A percentile compares a stretch with the other conserved stretches of the same genome.
phyloP scores from a whole-genome alignment of 257 asterid species.

The Parsonsia alboflavescens region DNA sequence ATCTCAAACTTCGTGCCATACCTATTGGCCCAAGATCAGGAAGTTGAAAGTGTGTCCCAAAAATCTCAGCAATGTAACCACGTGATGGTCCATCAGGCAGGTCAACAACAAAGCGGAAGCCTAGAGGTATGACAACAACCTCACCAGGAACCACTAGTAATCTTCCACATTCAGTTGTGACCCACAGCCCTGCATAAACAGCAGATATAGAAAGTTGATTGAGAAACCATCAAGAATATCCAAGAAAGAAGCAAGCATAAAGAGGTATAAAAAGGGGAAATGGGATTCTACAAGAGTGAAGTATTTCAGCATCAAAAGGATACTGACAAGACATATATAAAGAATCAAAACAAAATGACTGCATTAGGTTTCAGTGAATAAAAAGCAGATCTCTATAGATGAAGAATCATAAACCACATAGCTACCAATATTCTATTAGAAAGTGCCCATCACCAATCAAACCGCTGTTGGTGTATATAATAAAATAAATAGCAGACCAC shows the following conservation, averaged over 20 bases:
- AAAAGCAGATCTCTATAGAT: neutral
- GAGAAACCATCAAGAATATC: neutral
- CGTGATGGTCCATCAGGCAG: constrained; percentile 91
- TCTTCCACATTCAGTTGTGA: constrained; percentile 91
- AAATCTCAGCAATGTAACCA: constrained; percentile 88
- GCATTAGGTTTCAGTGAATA: neutral
- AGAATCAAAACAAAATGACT: neutral
- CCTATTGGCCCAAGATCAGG: constrained; percentile 99
- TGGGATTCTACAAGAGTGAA: neutral
- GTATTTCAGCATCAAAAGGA: neutral
- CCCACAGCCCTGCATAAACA: constrained; percentile 62
- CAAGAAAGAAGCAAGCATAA: neutral
- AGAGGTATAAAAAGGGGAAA: neutral
- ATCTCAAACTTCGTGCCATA: constrained; percentile 23
- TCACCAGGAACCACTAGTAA: constrained; percentile 81
- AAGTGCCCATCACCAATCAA: neutral
- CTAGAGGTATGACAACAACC: constrained; percentile 77
- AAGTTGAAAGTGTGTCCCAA: constrained; percentile 94
- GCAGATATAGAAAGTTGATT: neutral
- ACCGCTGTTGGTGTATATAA: neutral
- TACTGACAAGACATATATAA: neutral
- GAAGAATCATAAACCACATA: neutral
- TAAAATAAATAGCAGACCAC: neutral
- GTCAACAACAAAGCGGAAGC: constrained; percentile 73
- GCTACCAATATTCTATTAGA: neutral